Percentiles rank a stretch among this genome's conserved stretches.
Evolutionary conservation across 2,329 filamentous ascomycete species (phyloP).

Genomic region (Myriosclerotinia curreyana): DNA sequence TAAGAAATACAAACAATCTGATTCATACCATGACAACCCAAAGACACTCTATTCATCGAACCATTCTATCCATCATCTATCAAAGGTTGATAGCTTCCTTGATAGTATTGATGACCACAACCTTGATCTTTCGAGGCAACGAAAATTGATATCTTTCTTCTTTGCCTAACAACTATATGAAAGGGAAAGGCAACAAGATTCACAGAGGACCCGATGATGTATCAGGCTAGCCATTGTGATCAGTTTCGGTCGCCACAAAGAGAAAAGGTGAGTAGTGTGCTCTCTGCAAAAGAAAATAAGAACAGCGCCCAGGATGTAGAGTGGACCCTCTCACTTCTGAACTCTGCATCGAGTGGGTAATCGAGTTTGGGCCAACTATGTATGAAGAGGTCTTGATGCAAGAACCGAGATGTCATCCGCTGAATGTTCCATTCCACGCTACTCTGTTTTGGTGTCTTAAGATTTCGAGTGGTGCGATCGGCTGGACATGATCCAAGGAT

Average conservation of each 20-base stretch:
- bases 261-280: not conserved
- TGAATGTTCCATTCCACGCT: constrained; percentile 7
- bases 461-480: not conserved
- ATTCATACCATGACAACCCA: not conserved
- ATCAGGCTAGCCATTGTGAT: not conserved
- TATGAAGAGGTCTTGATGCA: not conserved
- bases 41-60: constrained; percentile 2
- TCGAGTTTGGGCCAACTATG: not conserved
- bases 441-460: not conserved
- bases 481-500: constrained; percentile 3
- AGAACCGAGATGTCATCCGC: not conserved
- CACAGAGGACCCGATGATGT: not conserved
- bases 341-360: not conserved
- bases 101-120: not conserved
- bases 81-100: not conserved
- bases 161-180: not conserved
- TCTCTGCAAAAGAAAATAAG: not conserved
- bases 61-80: not conserved
- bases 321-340: not conserved
- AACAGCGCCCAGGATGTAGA: not conserved
- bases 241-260: not conserved
- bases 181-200: no score
- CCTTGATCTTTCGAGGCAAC: no score
- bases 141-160: not conserved
- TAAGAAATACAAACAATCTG: not conserved